Base-by-base conservation (phyloP, 257 asterid species). In the Sherardia arvensis region DNA sequence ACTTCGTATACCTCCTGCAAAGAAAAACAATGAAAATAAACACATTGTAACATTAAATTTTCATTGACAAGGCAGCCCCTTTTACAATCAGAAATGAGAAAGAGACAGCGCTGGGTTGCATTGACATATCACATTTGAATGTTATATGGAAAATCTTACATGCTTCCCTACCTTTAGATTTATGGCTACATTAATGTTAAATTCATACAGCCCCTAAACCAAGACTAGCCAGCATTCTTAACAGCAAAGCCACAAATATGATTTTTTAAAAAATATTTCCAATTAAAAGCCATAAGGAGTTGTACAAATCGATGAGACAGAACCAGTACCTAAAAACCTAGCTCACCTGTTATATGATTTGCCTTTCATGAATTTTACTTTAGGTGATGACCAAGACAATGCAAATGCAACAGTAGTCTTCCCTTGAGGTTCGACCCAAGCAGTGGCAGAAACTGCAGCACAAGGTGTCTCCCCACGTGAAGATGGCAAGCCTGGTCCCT, bases 361-460 rank as follows among this genome's bases (percentile, higher is more conserved):
- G 32, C 97, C 99, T 74, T 93, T 93, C 88, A 87, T 80, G 66
- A 90, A 93, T 77, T 85, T 90, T 53, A 93, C 95, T 84, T 90
- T 81, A 12, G 99, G 99, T 64, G 96, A 90, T 1, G 97, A 85
- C 99, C 99, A 93, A 48, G 97, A 83, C 74, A 93, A 82, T 40
- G 99, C 74, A 69, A 93, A 93, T 47, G 97, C 90, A 65, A 93
- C 76, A 8, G 96, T 87, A 84, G 94, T 84, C 77, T 90, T 90
- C 57, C 99, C 99, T 68, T 93, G 91, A 66, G 99, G 91, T 71
- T 90, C 99, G 10, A 93, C 99, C 97, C 99, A 93, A 10, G 97
- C 66, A 7, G 96, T 79, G 69, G 99, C 99, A 66, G 94, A 83
- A 65, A 93, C 97, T n/a, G 96, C 99, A 32, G 99, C 97, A 79